Evolutionary conservation across 73 alveolate genomes (phyloP).

Genomic region (Blepharisma stoltei): DNA sequence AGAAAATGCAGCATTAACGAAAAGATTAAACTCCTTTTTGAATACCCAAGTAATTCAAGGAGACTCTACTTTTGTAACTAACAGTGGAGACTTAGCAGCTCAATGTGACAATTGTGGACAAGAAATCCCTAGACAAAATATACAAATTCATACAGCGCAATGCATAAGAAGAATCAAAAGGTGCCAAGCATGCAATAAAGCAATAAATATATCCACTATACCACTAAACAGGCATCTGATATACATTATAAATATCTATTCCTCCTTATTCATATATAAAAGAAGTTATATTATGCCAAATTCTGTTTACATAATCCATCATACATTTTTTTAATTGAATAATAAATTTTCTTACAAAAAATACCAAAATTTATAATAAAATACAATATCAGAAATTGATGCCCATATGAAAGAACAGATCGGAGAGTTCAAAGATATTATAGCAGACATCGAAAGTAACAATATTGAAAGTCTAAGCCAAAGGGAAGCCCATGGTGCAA

Average conservation of each 20-base stretch:
- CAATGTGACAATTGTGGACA: background rate
- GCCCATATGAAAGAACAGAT: background rate
- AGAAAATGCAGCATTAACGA: conserved; percentile 3
- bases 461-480: background rate
- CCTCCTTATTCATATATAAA: no score
- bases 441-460: background rate
- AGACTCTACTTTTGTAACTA: background rate
- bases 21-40: background rate
- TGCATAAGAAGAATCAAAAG: conserved; percentile 4
- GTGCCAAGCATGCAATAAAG: background rate
- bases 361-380: no score
- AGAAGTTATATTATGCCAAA: no score
- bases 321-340: no score
- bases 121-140: conserved; percentile 3
- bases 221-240: no score
- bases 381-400: background rate
- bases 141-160: conserved; percentile 15
- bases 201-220: no score
- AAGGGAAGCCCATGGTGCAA: conserved; percentile 1
- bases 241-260: no score
- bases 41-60: no score
- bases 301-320: no score
- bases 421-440: background rate
- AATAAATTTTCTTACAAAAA: no score
- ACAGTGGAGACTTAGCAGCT: background rate